These are phyloP conservation scores for Manihot esculenta DNA, from an alignment of 441 rosid genomes.

Conservation along the genomic window DNA sequence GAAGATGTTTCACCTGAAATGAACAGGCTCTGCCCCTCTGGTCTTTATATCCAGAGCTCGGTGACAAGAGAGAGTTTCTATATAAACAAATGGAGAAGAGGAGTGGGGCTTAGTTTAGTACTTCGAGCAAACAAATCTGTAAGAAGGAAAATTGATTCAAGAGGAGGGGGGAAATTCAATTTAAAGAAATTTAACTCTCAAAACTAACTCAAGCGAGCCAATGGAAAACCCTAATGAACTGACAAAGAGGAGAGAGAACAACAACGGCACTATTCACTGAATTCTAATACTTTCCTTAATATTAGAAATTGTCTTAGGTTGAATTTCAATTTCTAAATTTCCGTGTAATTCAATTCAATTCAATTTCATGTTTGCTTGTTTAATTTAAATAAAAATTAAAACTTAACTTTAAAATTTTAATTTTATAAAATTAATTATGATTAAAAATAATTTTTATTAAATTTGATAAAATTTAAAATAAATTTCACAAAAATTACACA, in stretches of 20 bases:
- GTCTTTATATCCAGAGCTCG: neutral
- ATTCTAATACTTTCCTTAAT: no score
- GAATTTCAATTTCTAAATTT: no score
- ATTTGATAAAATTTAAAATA: no score
- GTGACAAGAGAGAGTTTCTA: neutral
- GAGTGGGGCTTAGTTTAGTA: neutral
- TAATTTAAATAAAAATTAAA: no score
- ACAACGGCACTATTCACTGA: neutral
- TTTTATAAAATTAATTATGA: no score
- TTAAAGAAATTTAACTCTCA: neutral
- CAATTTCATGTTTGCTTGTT: no score
- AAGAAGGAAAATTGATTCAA: neutral
- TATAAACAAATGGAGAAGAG: neutral
- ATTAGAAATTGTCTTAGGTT: no score
- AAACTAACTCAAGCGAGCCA: constrained; percentile 1
- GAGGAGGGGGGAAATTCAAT: neutral
- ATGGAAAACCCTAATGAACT: constrained; percentile 14
- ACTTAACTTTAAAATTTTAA: no score
- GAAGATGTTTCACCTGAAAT: no score
- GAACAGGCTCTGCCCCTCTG: neutral
- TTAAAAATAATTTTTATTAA: no score
- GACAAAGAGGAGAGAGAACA: neutral
- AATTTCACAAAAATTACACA: no score
- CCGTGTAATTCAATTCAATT: no score
- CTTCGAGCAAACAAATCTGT: neutral